Conservation (phyloP, 1,284 basidiomycete species). For the Rhodotorula sp. region DNA sequence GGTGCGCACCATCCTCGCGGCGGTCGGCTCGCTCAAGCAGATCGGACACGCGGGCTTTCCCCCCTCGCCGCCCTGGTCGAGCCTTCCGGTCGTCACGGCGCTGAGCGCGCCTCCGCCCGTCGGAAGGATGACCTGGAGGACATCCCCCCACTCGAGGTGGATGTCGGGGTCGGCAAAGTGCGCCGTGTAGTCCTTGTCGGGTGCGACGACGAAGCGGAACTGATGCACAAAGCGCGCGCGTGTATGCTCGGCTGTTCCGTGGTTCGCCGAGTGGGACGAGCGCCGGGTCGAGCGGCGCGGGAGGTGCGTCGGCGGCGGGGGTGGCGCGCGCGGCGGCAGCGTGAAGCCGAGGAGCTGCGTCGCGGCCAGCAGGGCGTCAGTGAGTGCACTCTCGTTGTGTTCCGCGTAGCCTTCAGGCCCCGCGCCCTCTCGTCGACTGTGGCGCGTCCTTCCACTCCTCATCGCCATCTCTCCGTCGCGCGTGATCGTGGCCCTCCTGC, state of each 20-base stretch:
- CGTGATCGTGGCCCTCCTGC: not conserved
- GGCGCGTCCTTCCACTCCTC: not conserved
- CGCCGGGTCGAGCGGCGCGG: conserved; percentile 32
- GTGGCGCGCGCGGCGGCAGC: conserved; percentile 38
- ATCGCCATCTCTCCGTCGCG: not conserved
- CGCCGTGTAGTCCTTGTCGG: conserved; percentile 77
- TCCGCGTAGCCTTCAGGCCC: too few species aligned
- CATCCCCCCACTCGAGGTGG: conserved; percentile 88
- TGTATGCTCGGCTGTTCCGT: conserved; percentile 3
- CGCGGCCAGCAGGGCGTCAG: not conserved
- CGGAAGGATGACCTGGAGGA: conserved; percentile 90
- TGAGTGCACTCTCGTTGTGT: not conserved
- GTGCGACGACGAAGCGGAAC: conserved; percentile 91
- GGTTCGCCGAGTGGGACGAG: not conserved
- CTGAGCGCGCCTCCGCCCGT: conserved; percentile 57
- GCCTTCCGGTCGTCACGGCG: conserved; percentile 33
- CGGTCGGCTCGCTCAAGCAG: conserved; percentile 85
- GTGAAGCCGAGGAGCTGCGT: conserved; percentile 46
- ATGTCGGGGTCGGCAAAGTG: conserved; percentile 78
- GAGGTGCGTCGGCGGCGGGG: conserved; percentile 25
- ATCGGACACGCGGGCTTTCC: conserved; percentile 76
- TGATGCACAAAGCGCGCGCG: conserved; percentile 73
- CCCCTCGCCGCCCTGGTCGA: conserved; percentile 49
- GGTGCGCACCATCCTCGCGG: conserved; percentile 83
- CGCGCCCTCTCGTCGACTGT: too few species aligned